A percentile compares a stretch with the other conserved stretches of the same genome.
Conservation (phyloP, 805 yeast species). For the Komagataella kurtzmanii region DNA sequence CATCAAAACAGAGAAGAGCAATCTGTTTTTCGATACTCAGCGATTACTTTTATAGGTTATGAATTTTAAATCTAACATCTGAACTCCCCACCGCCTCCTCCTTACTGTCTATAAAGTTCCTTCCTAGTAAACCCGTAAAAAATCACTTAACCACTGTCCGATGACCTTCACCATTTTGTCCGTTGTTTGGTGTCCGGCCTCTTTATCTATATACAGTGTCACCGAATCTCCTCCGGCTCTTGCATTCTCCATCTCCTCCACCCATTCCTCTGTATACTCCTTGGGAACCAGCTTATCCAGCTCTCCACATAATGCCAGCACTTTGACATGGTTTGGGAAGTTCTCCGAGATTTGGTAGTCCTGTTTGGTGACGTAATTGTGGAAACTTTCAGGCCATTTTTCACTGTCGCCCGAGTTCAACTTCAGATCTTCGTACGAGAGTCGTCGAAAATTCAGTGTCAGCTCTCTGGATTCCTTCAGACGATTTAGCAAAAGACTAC, state of each 20-base stretch:
- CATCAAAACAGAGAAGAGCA: not conserved
- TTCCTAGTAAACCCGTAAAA: not conserved
- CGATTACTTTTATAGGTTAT: not conserved
- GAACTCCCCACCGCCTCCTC: not conserved
- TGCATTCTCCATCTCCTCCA: conserved; percentile 1
- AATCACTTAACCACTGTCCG: conserved; percentile 2
- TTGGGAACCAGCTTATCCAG: conserved; percentile 5
- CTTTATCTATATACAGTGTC: not conserved
- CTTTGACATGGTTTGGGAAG: conserved; percentile 6
- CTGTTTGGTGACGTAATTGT: conserved; percentile 4
- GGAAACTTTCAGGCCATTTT: conserved; percentile 5
- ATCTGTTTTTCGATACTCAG: not conserved
- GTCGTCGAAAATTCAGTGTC: not conserved
- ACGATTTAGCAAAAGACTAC: conserved; percentile 29
- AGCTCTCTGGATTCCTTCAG: conserved; percentile 7
- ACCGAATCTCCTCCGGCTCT: conserved; percentile 5
- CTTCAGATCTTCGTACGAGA: not conserved
- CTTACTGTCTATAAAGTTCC: not conserved
- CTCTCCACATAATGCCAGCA: conserved; percentile 6
- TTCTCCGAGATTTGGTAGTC: conserved; percentile 6
- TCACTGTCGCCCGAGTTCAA: conserved; percentile 1
- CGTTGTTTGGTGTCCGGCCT: conserved; percentile 4
- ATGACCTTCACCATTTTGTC: conserved; percentile 4
- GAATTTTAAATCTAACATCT: not conserved
- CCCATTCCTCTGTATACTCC: conserved; percentile 3